phyloP scores from a whole-genome alignment of 148 eudicot species.

The Agrostemma githago region DNA sequence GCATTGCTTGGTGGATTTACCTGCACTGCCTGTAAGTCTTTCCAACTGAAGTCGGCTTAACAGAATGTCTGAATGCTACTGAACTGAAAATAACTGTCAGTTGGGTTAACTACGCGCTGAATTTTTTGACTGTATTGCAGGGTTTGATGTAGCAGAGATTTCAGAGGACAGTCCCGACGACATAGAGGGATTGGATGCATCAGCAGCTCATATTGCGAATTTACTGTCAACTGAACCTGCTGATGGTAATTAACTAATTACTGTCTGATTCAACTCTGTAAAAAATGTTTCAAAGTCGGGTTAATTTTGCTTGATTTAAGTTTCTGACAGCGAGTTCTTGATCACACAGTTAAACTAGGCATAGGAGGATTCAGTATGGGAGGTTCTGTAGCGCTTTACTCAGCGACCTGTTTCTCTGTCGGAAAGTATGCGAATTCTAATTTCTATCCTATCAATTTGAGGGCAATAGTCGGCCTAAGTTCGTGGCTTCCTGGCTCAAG shows the following conservation, averaged over 20 bases:
- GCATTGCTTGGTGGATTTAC: conserved; percentile 85
- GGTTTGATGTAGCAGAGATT: conserved; percentile 88
- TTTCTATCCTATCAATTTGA: conserved; percentile 64
- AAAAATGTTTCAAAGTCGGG: background rate
- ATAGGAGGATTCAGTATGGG: conserved; percentile 99
- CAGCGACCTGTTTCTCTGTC: conserved; percentile 82
- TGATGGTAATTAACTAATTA: conserved; percentile 61
- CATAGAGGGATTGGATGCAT: conserved; percentile 88
- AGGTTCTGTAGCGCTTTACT: conserved; percentile 80
- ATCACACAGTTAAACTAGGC: conserved; percentile 75
- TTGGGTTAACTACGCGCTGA: no score
- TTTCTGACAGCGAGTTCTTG: background rate
- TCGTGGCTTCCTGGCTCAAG: conserved; percentile 97
- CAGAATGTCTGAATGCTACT: no score
- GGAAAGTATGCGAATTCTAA: conserved; percentile 75
- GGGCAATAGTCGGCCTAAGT: conserved; percentile 74
- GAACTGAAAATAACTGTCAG: no score
- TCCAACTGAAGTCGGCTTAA: no score
- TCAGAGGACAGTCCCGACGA: conserved; percentile 86
- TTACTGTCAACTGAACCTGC: conserved; percentile 88
- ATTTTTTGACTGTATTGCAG: conserved; percentile 29
- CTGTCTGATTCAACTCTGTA: background rate
- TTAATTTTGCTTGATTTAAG: background rate
- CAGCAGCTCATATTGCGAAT: conserved; percentile 85
- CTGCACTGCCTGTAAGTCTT: conserved; percentile 86